Base-by-base conservation (phyloP, 352 stramenopile genomes). In the Salisapilia sapeloensis region DNA sequence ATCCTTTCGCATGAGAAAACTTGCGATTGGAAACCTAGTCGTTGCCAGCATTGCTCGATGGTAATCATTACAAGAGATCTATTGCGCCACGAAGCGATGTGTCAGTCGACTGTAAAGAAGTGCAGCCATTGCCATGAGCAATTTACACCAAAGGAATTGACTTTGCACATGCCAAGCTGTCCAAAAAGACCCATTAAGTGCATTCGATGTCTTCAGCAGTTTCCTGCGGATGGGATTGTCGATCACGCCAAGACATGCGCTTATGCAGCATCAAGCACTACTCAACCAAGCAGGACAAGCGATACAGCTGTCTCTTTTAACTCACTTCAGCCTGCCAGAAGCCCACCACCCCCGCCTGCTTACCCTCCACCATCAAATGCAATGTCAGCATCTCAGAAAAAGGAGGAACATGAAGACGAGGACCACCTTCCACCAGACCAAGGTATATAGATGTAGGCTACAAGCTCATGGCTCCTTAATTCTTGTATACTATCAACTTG, bases 11-110 rank as follows among this genome's bases (percentile, higher is more conserved):
- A 87, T 23, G 69, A 87, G 21, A 44, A 60, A 30, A 83, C 64
- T 14, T 86, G 71, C 17, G 64, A 86, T 40, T 82, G 66, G 71
- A 74, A 76, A 29, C 71, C 71, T 0, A 74, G 66, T 43, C 62
- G 65, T 13, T 86, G 71, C 28, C 67, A 82, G 28, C 62, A 80
- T 35, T 86, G 66, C 47, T 83, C 80, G 38, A 83, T 82, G 71
- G 67, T 82, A 14, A 71, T 86, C 31, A 83, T 82, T 37, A 56
- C 60, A 11, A 54, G 64, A 4, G 67, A 83, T 29, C 38, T 83
- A 6, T 23, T 32, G 1, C 62, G 66, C 1, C 71, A 86, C 39
- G 71, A 86, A 44, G 40, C 52, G 0, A 70, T 53, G 5, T 86
- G 71, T 36, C 81, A 78, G 40, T 74, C 50, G 11, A 80, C 55